A percentile compares a stretch with the other conserved stretches of the same genome.
Conservation (phyloP, 176 grass and related monocot species). For the Eragrostis nindensis region DNA sequence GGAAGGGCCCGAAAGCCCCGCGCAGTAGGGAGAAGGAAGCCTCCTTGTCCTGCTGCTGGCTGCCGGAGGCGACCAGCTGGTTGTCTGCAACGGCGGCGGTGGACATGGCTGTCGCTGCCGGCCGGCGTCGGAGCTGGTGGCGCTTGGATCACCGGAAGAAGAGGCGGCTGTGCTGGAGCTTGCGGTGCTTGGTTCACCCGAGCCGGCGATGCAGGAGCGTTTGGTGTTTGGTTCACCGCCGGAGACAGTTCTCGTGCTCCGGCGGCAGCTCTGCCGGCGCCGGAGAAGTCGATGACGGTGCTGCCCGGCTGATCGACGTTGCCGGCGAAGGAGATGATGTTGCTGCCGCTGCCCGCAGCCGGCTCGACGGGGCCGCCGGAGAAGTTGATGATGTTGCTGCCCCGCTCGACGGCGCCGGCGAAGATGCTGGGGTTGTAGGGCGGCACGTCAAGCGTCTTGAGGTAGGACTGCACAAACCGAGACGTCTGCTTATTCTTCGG, state of each 20-base stretch:
- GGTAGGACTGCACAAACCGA: neutral
- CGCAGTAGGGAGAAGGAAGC: neutral
- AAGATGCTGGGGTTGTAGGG: neutral
- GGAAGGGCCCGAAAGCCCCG: slow-evolving; percentile 19
- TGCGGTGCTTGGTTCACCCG: neutral
- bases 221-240: neutral
- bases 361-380: neutral
- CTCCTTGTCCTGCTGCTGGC: neutral
- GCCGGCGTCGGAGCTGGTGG: no score
- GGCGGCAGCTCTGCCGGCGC: neutral
- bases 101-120: no score
- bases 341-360: no score
- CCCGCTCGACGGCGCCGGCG: neutral
- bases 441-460: neutral
- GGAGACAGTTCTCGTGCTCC: neutral
- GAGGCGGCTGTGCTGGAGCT: neutral
- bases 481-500: neutral
- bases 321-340: no score
- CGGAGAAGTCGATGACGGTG: no score
- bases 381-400: neutral
- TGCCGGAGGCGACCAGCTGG: neutral
- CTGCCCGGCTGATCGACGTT: no score
- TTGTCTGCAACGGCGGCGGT: neutral
- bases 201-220: neutral
- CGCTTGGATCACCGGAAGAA: no score